Evolutionary conservation across 2,329 filamentous ascomycete genomes (phyloP), one percentile per base, ranked within the genome.

Genomic region (Fonsecaea pedrosoi): DNA sequence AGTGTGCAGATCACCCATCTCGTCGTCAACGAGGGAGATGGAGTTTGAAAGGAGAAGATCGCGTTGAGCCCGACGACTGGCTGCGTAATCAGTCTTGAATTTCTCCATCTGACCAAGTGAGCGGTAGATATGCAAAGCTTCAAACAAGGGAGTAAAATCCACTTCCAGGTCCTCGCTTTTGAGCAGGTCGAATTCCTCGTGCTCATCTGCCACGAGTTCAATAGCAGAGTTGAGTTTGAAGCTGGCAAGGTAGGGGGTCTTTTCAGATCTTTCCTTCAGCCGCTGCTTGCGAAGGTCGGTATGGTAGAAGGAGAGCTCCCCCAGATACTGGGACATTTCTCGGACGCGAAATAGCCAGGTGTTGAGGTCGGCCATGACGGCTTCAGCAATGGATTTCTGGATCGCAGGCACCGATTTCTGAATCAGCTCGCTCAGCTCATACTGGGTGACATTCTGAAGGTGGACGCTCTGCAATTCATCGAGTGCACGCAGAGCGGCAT

Each of bases 391-490:
- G 59, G 92, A 89, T 74, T 92, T 93, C 75, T 97, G 93, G 0
- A 93, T 97, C 3, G 92, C 89, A 1, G 95, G 95, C 37, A 98
- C 94, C 0, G 94, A 98, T 73, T 92, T 93, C 77, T 97, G 94
- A 71, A 99, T 98, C 82, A 97, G 88, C 75, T 96, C 92, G 37
- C 95, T 95, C 70, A 99, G 90, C 75, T 94, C 94, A 79, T 97
- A 96, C 71, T 97, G 92, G 1, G 92, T 96, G 8, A 96, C 92
- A 72, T 96, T 95, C 75, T 94, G 94, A 71, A 99, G 86, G 76
- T 98, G 92, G 71, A 99, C 94, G 78, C 96, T 97, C 76, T 98
- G 94, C 48, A 99, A 84, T 77, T 99, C 95, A 74, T 98, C 95
- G 55, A 99, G 84, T 3, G 94, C 94, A 73, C 96, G 94, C 60